Base-by-base conservation (phyloP, 768 basidiomycete genomes). In the Sutorius australiensis region DNA sequence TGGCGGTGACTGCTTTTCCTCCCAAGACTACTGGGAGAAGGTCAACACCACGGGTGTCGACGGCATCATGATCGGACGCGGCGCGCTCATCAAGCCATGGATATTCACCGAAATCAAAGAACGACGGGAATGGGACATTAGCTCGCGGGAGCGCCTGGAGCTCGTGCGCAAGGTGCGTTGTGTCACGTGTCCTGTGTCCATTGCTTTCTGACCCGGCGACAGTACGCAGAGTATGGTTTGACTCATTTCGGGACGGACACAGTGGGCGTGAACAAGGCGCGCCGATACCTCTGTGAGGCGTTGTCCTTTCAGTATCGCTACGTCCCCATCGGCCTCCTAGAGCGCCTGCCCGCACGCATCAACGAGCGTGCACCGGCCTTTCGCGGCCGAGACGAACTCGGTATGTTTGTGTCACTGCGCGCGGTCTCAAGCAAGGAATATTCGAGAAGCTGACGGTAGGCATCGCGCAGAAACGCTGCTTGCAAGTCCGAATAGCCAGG, bases 271-370 rank as follows among this genome's bases (percentile, higher is more conserved):
- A 95, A 95, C 72, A 86, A 89, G 10, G 88, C 94, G 0, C 81
- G 97, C 24, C 80, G 97, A 51, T 99, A 95, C 73, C 82, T 98
- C 12, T 95, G 92, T 67, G 97, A 98, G 72, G 86, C 92, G 0
- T 77, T 99, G 2, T 95, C 93, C 0, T 99, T 98, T 79, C 92
- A 94, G 63, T 88, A 95, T 68, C 91, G 97, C 41, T 99, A 99
- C 66, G 75, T 98, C 43, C 97, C 97, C 7, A 86, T 98, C 43
- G 97, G 97, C 0, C 73, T 99, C 7, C 80, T 98, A 17, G 95
- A 99, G 67, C 73, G 65, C 1, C 73, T 94, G 24, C 94, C 95
- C 0, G 81, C 77, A 3, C 77, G 79, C 54, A 83, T 99, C 59
- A 98, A 98, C 65, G 95, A 98, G 51, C 83, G 97, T 11, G 84